Evolutionary conservation across 352 stramenopile species (phyloP), one percentile per base, ranked within the genome.

Genomic region (Pythium monospermum): DNA sequence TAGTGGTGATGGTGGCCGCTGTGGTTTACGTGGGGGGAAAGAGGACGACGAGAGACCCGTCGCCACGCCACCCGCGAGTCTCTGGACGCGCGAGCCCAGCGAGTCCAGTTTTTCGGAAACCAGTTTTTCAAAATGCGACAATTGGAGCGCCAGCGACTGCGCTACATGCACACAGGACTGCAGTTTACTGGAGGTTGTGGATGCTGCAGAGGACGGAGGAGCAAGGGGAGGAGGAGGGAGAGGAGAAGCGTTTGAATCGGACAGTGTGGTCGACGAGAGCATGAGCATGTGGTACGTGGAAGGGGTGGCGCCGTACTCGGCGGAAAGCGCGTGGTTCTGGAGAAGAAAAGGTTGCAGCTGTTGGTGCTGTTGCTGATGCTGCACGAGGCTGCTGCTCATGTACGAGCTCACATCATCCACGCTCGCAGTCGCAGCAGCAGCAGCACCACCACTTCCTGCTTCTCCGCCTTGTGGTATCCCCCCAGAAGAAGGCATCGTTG

Each of bases 61-160:
- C n/a, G n/a, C n/a, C 31, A 73, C 58, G 13, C 69, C 41, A 22
- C 66, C 76, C 53, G 72, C 71, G 21, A 88, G 53, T 41, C 82
- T 88, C 43, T 76, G 48, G 15, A 91, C 69, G 23, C 80, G 73
- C 33, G 76, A 55, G 38, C 87, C 80, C 49, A 91, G 50, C 57
- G 72, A 64, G 49, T 88, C 71, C 22, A 88, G 58, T 38, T 88
- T 88, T 42, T 53, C 22, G 13, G 48, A 49, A 55, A 86, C 74
- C 5, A 79, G 66, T 0, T 59, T 61, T 52, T 84, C 73, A 61
- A 85, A 85, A 21, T 54, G 64, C 35, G 60, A 58, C 15, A 87
- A 49, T 31, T 85, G 73, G 23, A 52, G 8, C 12, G 43, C 63
- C 53, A 63, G 51, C 21, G 47, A 49, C 33, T 61, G 58, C 19